These are phyloP conservation scores for Cytospora piceae DNA, from an alignment of 2,329 filamentous ascomycete genomes.

Conservation along the genomic window DNA sequence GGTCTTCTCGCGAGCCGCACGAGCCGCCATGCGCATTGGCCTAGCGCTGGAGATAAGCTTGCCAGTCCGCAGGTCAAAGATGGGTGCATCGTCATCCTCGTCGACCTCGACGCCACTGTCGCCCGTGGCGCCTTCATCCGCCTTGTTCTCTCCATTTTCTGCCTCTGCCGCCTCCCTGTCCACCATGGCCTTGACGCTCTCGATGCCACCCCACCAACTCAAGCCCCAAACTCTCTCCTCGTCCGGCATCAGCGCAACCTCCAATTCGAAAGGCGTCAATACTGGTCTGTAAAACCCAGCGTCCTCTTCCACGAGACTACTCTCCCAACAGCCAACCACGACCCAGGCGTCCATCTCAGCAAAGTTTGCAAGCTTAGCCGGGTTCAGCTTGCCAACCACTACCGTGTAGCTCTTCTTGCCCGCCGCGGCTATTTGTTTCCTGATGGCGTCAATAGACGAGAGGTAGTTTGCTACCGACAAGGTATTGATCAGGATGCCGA, in stretches of 20 bases:
- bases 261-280: constrained; percentile 93
- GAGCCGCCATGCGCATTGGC: constrained; percentile 63
- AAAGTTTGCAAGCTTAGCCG: constrained; percentile 96
- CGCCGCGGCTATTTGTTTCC: constrained; percentile 71
- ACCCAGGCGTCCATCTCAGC: constrained; percentile 95
- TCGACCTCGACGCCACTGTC: constrained; percentile 36
- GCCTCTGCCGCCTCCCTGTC: constrained; percentile 35
- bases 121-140: constrained; percentile 32
- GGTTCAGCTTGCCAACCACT: constrained; percentile 94
- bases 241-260: constrained; percentile 75
- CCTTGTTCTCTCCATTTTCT: constrained; percentile 30
- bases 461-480: constrained; percentile 91
- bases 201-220: constrained; percentile 87
- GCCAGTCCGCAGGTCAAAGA: constrained; percentile 90
- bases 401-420: constrained; percentile 97
- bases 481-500: constrained; percentile 95
- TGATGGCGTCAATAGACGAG: constrained; percentile 74
- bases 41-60: constrained; percentile 78
- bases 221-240: constrained; percentile 81
- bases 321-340: constrained; percentile 98
- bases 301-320: constrained; percentile 84
- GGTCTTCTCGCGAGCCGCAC: constrained; percentile 17
- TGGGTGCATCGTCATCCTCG: constrained; percentile 77
- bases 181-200: constrained; percentile 59
- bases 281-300: constrained; percentile 82